Evolutionary conservation across 306 rosid genomes (phyloP), one percentile per base, ranked within the genome.

Genomic region (Gleditsia sinensis): DNA sequence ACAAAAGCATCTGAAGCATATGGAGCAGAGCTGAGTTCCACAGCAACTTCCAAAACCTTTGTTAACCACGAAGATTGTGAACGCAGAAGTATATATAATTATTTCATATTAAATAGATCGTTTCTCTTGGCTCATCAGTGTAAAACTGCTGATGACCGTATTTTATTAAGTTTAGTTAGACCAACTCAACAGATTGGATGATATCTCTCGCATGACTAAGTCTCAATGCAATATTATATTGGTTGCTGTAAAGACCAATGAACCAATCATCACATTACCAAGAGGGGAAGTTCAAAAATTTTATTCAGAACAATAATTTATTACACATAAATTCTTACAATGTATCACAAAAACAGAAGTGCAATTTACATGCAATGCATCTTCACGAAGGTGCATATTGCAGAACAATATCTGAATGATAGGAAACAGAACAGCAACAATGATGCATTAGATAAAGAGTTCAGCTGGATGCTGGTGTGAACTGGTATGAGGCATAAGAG

Each of bases 401-500:
- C n/a, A n/a, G n/a, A n/a, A n/a, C n/a, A 19, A 5, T 58, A 3
- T 34, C 23, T 23, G 16, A 14, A 70, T 45, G 43, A 39, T 33
- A 17, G 19, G 21, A 37, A 56, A 37, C 39, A 39, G 62, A 74
- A 73, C 9, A 53, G 32, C 39, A 60, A 0, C 7, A 9, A 9
- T 32, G 10, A 33, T 64, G 48, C 9, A 71, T 42, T n/a, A 27
- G 39, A 7, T 23, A 11, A n/a, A 55, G 30, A 64, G 62, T 50
- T 85, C 49, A 78, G 7, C 11, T 72, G 63, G 48, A 8, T 65
- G 81, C 40, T 23, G 87, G 21, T 23, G 88, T 79, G 69, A 93
- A 91, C 76, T 91, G 88, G 81, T 81, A 93, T 58, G 96, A 93
- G 46, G 98, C 89, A 74, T 89, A 93, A 23, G 98, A 93, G 60